A percentile compares a stretch with the other conserved stretches of the same genome.
These are phyloP conservation scores for Sclerotinia subarctica DNA, from an alignment of 2,329 filamentous ascomycete genomes.

Conservation along the genomic window DNA sequence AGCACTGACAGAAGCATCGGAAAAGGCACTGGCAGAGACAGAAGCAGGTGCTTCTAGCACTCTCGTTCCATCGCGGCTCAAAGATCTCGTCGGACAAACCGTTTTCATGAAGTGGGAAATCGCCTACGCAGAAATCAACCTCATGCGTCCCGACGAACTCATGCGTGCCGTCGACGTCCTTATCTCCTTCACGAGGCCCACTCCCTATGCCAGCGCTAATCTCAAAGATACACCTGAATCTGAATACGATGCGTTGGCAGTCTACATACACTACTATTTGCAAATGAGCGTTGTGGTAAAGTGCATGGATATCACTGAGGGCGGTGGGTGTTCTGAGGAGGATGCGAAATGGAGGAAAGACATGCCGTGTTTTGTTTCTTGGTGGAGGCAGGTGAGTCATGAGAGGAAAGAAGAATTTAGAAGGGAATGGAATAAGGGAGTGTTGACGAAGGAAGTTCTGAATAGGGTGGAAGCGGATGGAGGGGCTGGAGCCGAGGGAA, in stretches of 20 bases:
- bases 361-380: not conserved
- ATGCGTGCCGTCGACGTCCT: not conserved
- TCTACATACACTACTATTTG: not conserved
- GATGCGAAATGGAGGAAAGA: not conserved
- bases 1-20: not conserved
- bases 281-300: not conserved
- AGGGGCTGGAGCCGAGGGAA: not conserved
- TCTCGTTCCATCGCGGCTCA: not conserved
- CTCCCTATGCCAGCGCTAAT: not conserved
- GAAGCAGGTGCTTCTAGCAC: not conserved
- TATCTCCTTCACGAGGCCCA: not conserved
- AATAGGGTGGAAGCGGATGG: not conserved
- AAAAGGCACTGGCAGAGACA: not conserved
- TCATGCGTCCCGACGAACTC: not conserved
- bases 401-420: not conserved
- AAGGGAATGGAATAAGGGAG: not conserved
- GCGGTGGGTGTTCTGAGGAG: not conserved
- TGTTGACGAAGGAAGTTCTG: not conserved
- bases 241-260: not conserved
- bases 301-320: not conserved
- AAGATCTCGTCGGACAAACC: not conserved
- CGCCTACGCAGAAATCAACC: not conserved
- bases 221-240: not conserved
- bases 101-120: not conserved
- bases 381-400: not conserved